These are phyloP conservation scores for Kernera saxatilis DNA, from an alignment of 345 rosid genomes.

Conservation along the genomic window DNA sequence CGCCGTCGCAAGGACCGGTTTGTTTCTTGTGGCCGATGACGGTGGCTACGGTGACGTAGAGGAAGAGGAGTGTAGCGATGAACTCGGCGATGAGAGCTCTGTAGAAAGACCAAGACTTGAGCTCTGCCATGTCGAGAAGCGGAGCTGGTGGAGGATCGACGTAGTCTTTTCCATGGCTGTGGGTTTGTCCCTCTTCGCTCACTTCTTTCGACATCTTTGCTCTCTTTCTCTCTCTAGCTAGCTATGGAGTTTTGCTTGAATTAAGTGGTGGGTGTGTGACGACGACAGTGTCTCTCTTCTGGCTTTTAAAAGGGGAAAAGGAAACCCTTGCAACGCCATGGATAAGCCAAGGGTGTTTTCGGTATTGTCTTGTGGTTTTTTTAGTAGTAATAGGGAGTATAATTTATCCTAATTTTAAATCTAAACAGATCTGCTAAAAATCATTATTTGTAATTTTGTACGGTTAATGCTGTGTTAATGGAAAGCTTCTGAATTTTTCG, in stretches of 20 bases:
- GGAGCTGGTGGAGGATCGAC: slow-evolving; percentile 99
- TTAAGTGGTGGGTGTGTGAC: neutral
- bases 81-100: slow-evolving; percentile 96
- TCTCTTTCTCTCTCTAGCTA: neutral
- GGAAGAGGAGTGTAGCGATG: slow-evolving; percentile 89
- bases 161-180: slow-evolving; percentile 64
- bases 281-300: slow-evolving; percentile 20
- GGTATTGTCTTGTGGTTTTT: slow-evolving; percentile 25
- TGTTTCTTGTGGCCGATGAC: slow-evolving; percentile 77
- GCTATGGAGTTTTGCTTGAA: neutral
- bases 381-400: too few species aligned
- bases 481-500: slow-evolving; percentile 11
- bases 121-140: slow-evolving; percentile 52
- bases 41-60: slow-evolving; percentile 73
- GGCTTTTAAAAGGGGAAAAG: slow-evolving; percentile 20
- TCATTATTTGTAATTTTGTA: slow-evolving; percentile 18
- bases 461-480: neutral
- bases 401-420: neutral
- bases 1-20: slow-evolving; percentile 60
- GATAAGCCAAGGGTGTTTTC: slow-evolving; percentile 42
- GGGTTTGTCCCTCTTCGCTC: slow-evolving; percentile 61
- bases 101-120: slow-evolving; percentile 84
- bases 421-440: neutral
- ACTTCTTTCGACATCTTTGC: slow-evolving; percentile 72
- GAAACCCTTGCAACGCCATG: slow-evolving; percentile 1